Percentiles rank a stretch among this genome's conserved stretches.
Conservation (phyloP, 768 basidiomycete species). For the Pleurotus cornucopiae region DNA sequence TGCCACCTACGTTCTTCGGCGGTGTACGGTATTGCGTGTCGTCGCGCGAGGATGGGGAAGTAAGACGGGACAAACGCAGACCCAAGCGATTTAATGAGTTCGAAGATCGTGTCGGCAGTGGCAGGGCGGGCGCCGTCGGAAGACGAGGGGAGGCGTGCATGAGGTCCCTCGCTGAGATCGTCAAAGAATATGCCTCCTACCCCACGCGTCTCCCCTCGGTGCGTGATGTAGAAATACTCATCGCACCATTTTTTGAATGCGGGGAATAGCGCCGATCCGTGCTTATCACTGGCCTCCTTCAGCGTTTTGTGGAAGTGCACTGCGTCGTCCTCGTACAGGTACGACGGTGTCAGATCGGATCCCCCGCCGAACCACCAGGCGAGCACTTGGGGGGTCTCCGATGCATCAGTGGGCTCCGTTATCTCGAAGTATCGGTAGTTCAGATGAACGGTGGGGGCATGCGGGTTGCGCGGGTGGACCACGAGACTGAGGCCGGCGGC, state of each 20-base stretch:
- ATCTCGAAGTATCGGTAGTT: slow-evolving; percentile 99
- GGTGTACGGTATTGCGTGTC: slow-evolving; percentile 51
- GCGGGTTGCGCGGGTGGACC: slow-evolving; percentile 90
- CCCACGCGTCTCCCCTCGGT: slow-evolving; percentile 82
- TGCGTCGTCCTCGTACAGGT: slow-evolving; percentile 86
- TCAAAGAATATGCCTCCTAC: slow-evolving; percentile 97
- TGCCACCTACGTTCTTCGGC: slow-evolving; percentile 87
- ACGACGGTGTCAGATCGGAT: slow-evolving; percentile 89
- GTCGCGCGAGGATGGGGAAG: slow-evolving; percentile 72
- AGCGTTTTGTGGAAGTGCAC: slow-evolving; percentile 80
- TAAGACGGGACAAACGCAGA: slow-evolving; percentile 88
- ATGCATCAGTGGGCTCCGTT: slow-evolving; percentile 40
- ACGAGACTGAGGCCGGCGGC: slow-evolving; percentile 91
- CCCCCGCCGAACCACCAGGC: slow-evolving; percentile 99
- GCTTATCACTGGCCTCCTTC: slow-evolving; percentile 70
- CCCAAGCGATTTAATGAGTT: slow-evolving; percentile 66
- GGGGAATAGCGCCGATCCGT: slow-evolving; percentile 65
- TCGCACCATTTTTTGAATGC: slow-evolving; percentile 96
- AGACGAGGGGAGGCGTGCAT: slow-evolving; percentile 53
- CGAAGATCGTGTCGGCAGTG: slow-evolving; percentile 69
- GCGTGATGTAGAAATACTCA: slow-evolving; percentile 92
- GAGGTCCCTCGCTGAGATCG: slow-evolving; percentile 69
- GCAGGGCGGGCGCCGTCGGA: slow-evolving; percentile 40
- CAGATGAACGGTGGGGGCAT: slow-evolving; percentile 90
- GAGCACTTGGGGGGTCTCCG: slow-evolving; percentile 47